Evolutionary conservation across 139 green algal genomes (phyloP), one percentile per base, ranked within the genome.

Genomic region (Chlamydomonas asymmetrica): DNA sequence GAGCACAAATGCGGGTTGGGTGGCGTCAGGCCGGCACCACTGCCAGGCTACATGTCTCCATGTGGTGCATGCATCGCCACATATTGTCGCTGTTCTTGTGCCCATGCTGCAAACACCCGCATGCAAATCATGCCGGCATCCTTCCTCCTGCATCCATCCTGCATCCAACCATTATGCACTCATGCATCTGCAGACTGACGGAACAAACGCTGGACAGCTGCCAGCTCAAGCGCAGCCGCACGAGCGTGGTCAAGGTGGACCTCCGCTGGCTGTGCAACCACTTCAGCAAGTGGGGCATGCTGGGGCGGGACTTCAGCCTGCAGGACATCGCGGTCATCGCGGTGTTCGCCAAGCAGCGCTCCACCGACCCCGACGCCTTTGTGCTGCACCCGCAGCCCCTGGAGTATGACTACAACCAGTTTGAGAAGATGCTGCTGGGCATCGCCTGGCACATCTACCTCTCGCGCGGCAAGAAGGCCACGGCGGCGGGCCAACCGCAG

Each of bases 151-250:
- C n/a, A n/a, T n/a, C n/a, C n/a, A n/a, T n/a, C n/a, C n/a, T n/a
- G n/a, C n/a, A n/a, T n/a, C n/a, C n/a, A n/a, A n/a, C n/a, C n/a
- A n/a, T n/a, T 68, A 32, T 59, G 40, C 60, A 39, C 27, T 29
- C 48, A 34, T 23, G 27, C 16, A 6, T 41, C n/a, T 34, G 9
- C 71, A 90, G 87, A 54, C 82, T 95, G 16, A 88, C 87, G 10
- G 89, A 94, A 79, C 88, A 94, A 61, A 89, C 89, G 20, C 79
- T 95, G 62, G 85, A 92, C 70, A 81, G 43, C 31, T 95, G 91
- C 74, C 91, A 93, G 78, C 83, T 94, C 25, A 91, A 90, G 69
- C 87, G 90, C 27, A 75, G 89, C 29, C 77, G 78, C 32, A 73
- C 81, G 0, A 40, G 66, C 5, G 62, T 73, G 27, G 83, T 91